Evolutionary conservation across 805 yeast species (phyloP), one percentile per base, ranked within the genome.

Genomic region (Isabelozyma gotoi): DNA sequence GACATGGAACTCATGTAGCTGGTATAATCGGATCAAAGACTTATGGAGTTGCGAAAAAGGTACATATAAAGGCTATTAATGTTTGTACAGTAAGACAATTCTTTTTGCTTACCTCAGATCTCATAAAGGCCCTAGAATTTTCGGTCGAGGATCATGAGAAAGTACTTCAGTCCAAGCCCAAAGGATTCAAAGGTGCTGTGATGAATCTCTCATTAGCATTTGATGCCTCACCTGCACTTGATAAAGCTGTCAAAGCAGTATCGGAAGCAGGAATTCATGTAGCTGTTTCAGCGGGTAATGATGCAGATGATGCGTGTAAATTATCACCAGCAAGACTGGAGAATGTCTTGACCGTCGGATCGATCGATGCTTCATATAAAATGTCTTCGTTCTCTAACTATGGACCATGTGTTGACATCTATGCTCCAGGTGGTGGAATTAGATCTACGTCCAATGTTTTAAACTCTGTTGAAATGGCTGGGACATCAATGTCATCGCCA

Each of bases 1-100:
- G 97, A n/a, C 97, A 90, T 67, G 97, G 97, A 59, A 88, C 96
- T 37, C 97, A 90, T 60, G 88, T 95, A 71, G 96, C 97, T n/a
- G 97, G 96, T 68, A 88, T 95, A 27, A 88, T 91, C 56, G 96
- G 84, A 40, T 85, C 94, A 17, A 73, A 74, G 47, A 71, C 80
- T 42, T 88, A 84, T 52, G 96, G 96, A 71, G 88, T 88, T 43
- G 91, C 96, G 44, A 88, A 89, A 67, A 74, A 79, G 41, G 94
- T 91, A 7, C 74, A 82, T 17, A 65, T 88, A 42, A 89, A 85
- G 54, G 95, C 95, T 24, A 75, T 88, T 64, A 81, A 85, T 67
- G 81, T 89, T 21, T 82, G 84, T 60, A 96, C 95, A 53, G 81
- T 88, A 7, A 96, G 96, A 59, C 69, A 86, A 36, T n/a, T n/a